Conservation (phyloP, 2,329 filamentous ascomycete species). For the Aurifilum marmelostoma region DNA sequence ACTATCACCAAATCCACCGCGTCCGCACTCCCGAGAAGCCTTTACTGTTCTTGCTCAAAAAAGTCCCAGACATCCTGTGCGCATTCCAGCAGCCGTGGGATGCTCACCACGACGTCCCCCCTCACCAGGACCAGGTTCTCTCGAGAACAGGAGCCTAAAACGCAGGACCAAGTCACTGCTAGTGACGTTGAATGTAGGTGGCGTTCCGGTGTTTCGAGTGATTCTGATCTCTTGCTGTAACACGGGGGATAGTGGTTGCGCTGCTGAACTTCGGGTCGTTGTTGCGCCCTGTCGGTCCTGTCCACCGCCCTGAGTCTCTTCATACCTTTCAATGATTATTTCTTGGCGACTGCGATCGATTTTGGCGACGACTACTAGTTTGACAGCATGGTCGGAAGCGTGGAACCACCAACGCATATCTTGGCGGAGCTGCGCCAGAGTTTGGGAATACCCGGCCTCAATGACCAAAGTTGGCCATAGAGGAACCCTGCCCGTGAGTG, state of each 20-base stretch:
- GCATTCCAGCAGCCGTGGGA: too few relatives aligned
- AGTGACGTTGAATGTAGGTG: too few relatives aligned
- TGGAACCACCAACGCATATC: background rate
- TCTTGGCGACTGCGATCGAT: background rate
- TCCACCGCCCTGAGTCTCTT: background rate
- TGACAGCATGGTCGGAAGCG: background rate
- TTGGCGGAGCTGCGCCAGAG: background rate
- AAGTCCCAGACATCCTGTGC: too few relatives aligned
- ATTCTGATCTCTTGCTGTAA: background rate
- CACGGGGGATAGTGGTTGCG: background rate
- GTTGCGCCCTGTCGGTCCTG: background rate
- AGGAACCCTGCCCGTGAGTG: too few relatives aligned
- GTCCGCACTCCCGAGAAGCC: too few relatives aligned
- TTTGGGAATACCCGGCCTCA: background rate
- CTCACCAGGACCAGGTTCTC: too few relatives aligned
- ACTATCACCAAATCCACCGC: too few relatives aligned
- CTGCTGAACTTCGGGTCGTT: background rate
- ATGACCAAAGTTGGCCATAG: background rate
- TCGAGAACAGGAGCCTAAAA: too few relatives aligned
- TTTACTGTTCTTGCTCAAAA: too few relatives aligned
- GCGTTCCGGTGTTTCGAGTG: too few relatives aligned
- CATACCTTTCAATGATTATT: background rate
- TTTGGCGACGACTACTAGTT: background rate
- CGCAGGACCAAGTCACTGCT: too few relatives aligned
- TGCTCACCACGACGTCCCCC: too few relatives aligned